Conservation (phyloP, 208 protist genomes). For the Trypanosomatidae sp. region DNA sequence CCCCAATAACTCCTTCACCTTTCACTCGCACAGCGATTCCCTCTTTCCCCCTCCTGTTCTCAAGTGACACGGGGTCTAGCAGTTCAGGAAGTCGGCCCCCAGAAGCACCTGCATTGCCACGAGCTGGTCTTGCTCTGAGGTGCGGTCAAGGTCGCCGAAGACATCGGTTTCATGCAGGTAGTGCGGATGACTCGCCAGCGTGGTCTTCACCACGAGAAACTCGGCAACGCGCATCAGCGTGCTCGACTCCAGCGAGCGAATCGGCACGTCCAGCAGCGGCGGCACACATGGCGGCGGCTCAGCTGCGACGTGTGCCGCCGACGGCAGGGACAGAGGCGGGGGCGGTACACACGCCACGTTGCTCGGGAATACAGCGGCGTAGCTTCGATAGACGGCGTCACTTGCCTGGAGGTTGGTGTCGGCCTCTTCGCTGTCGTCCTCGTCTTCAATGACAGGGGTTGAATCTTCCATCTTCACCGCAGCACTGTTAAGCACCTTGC, state of each 20-base stretch:
- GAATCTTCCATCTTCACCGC: neutral
- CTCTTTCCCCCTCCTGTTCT: neutral
- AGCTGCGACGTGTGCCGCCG: neutral
- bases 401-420: neutral
- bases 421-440: neutral
- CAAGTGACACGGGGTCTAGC: slow-evolving; percentile 3
- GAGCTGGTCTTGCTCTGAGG: slow-evolving; percentile 32
- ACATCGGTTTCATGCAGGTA: slow-evolving; percentile 28
- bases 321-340: neutral
- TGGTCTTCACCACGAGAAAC: slow-evolving; percentile 43
- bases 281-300: neutral
- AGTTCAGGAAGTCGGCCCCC: slow-evolving; percentile 46
- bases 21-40: neutral
- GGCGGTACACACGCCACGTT: slow-evolving; percentile 14
- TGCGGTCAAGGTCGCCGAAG: slow-evolving; percentile 33
- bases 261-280: slow-evolving; percentile 29
- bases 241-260: slow-evolving; percentile 29
- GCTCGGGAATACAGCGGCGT: slow-evolving; percentile 18
- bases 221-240: slow-evolving; percentile 44
- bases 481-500: neutral
- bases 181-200: slow-evolving; percentile 24
- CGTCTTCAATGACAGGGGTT: neutral
- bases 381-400: slow-evolving; percentile 19
- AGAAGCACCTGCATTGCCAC: slow-evolving; percentile 42
- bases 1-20: neutral